Percentiles rank a stretch among this genome's conserved stretches.
phyloP scores from a whole-genome alignment of 2,329 filamentous ascomycete genomes.

The Fusarium falciforme region DNA sequence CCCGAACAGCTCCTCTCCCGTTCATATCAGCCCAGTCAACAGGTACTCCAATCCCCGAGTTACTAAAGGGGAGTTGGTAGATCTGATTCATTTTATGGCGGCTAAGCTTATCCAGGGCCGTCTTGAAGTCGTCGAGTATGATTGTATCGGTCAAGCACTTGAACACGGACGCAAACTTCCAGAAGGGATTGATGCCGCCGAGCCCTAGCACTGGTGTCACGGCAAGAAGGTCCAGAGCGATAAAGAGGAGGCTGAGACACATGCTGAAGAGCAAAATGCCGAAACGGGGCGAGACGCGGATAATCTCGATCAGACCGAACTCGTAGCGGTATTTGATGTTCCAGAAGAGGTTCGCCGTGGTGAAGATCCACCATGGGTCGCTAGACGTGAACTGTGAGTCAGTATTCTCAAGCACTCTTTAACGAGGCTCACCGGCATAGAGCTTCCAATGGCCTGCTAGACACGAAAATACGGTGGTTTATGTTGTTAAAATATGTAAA shows the following conservation, averaged over 20 bases:
- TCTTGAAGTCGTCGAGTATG: constrained; percentile 77
- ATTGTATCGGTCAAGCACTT: constrained; percentile 76
- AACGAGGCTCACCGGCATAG: constrained; percentile 60
- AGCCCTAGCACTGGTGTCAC: constrained; percentile 64
- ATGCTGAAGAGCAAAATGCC: constrained; percentile 71
- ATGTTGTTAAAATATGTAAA: constrained; percentile 71
- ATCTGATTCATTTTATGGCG: constrained; percentile 27
- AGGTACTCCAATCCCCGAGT: background rate
- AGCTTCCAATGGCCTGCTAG: constrained; percentile 69
- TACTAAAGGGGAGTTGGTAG: constrained; percentile 24
- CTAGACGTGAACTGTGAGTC: constrained; percentile 40
- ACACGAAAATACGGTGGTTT: constrained; percentile 62
- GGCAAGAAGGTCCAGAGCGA: constrained; percentile 69
- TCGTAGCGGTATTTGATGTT: constrained; percentile 73
- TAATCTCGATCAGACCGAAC: constrained; percentile 66
- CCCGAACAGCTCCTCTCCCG: background rate
- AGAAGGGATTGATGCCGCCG: constrained; percentile 29
- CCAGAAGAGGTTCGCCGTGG: constrained; percentile 68
- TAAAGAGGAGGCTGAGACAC: constrained; percentile 69
- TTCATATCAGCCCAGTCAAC: background rate
- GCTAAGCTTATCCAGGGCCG: constrained; percentile 55
- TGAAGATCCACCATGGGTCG: constrained; percentile 77
- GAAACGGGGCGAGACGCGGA: constrained; percentile 72
- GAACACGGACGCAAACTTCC: constrained; percentile 42
- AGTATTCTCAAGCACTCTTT: background rate